phyloP scores from a whole-genome alignment of 2,329 filamentous ascomycete genomes.

The Xylaria sp. region DNA sequence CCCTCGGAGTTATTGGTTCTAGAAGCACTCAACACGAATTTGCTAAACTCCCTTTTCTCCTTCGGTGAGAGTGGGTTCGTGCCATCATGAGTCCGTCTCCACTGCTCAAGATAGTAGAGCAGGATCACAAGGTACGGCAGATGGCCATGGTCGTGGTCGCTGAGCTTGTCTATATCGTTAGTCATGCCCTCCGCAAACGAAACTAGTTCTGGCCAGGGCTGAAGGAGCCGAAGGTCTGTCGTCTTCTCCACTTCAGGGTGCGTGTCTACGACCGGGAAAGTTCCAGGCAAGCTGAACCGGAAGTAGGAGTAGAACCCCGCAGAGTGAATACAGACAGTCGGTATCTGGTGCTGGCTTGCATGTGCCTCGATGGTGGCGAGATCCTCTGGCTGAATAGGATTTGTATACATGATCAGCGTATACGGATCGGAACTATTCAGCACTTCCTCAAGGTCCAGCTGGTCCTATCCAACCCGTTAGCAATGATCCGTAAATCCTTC shows the following conservation, averaged over 20 bases:
- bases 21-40: slow-evolving; percentile 60
- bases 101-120: slow-evolving; percentile 73
- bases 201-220: slow-evolving; percentile 77
- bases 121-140: slow-evolving; percentile 81
- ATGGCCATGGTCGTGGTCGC: slow-evolving; percentile 81
- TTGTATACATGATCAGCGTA: slow-evolving; percentile 51
- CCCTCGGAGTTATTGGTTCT: slow-evolving; percentile 73
- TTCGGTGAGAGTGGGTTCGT: slow-evolving; percentile 67
- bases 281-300: slow-evolving; percentile 67
- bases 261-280: slow-evolving; percentile 90
- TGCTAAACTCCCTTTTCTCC: slow-evolving; percentile 80
- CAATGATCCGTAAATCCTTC: slow-evolving; percentile 1
- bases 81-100: slow-evolving; percentile 68
- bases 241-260: slow-evolving; percentile 84
- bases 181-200: slow-evolving; percentile 64
- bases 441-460: slow-evolving; percentile 37
- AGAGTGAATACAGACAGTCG: slow-evolving; percentile 79
- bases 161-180: slow-evolving; percentile 61
- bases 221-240: slow-evolving; percentile 75
- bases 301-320: slow-evolving; percentile 89
- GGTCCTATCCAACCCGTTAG: slow-evolving; percentile 25
- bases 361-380: slow-evolving; percentile 45
- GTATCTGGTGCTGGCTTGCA: slow-evolving; percentile 54
- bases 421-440: slow-evolving; percentile 40
- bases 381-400: slow-evolving; percentile 43